A percentile compares a stretch with the other conserved stretches of the same genome.
Conservation (phyloP, 768 basidiomycete species). For the Trametes villosa region DNA sequence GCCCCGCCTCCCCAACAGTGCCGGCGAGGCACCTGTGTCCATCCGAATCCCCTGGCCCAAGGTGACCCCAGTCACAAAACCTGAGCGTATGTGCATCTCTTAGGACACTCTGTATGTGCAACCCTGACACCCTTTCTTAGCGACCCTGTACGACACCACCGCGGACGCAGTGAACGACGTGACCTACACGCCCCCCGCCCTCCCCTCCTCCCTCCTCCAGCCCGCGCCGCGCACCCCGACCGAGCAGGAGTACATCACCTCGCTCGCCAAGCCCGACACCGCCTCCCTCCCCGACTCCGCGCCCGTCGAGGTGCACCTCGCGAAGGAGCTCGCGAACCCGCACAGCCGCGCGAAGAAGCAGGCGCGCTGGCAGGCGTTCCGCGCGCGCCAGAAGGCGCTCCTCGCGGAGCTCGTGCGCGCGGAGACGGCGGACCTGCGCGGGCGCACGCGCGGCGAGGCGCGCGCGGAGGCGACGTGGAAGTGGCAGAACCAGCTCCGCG, state of each 20-base stretch:
- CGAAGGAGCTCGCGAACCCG: constrained; percentile 77
- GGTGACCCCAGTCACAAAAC: constrained; percentile 39
- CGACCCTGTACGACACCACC: constrained; percentile 65
- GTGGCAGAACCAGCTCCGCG: constrained; percentile 63
- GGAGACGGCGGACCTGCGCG: constrained; percentile 56
- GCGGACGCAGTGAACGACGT: constrained; percentile 64
- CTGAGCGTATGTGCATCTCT: constrained; percentile 44
- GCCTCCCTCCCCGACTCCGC: constrained; percentile 52
- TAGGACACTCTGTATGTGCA: background rate
- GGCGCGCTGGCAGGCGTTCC: constrained; percentile 68
- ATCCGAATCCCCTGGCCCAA: constrained; percentile 76
- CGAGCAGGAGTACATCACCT: constrained; percentile 60
- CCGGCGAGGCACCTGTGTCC: constrained; percentile 34
- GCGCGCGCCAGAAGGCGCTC: constrained; percentile 50
- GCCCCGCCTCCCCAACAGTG: constrained; percentile 55
- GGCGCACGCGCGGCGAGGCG: constrained; percentile 64
- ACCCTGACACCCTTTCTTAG: constrained; percentile 40
- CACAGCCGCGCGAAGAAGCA: constrained; percentile 85
- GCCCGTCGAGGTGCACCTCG: constrained; percentile 69
- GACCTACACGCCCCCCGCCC: constrained; percentile 69
- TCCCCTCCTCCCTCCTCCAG: constrained; percentile 37
- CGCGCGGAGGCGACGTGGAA: constrained; percentile 77
- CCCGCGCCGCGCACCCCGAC: constrained; percentile 38
- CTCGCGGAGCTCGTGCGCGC: constrained; percentile 54
- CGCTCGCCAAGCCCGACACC: constrained; percentile 45